phyloP scores from a whole-genome alignment of 2,329 filamentous ascomycete species.

The Bipolaris victoriae region DNA sequence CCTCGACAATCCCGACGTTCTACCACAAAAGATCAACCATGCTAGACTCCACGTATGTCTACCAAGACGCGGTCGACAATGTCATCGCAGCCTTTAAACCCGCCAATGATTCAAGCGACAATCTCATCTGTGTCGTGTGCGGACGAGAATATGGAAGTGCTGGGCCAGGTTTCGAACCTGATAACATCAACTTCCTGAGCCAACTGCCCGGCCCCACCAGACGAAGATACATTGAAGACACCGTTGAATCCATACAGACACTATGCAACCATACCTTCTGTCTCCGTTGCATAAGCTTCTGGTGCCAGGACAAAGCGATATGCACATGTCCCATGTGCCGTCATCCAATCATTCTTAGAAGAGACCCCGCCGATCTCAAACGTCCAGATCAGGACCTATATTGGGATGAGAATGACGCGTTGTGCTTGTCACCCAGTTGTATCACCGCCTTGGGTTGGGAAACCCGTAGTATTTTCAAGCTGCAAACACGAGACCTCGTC shows the following conservation, averaged over 20 bases:
- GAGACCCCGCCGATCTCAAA: too few species aligned
- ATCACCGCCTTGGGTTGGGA: background rate
- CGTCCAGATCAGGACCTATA: too few species aligned
- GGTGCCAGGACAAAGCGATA: background rate
- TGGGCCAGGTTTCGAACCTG: background rate
- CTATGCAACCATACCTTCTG: slow-evolving; percentile 10
- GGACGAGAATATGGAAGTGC: background rate
- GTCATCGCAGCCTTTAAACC: background rate
- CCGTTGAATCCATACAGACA: slow-evolving; percentile 3
- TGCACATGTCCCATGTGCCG: slow-evolving; percentile 13
- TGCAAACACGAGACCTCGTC: slow-evolving; percentile 1
- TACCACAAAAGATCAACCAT: background rate
- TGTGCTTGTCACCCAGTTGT: background rate
- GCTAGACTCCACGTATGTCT: background rate
- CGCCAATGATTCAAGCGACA: background rate
- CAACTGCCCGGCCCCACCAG: slow-evolving; percentile 1
- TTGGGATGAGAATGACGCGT: background rate
- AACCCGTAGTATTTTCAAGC: background rate
- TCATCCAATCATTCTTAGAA: too few species aligned
- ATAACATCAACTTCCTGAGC: background rate
- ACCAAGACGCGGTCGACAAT: slow-evolving; percentile 10
- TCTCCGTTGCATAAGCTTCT: slow-evolving; percentile 7
- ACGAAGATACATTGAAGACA: background rate
- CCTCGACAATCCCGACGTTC: background rate
- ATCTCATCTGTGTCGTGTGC: slow-evolving; percentile 4